Conservation (phyloP, 1,284 basidiomycete species). For the Vanrija sp. region DNA sequence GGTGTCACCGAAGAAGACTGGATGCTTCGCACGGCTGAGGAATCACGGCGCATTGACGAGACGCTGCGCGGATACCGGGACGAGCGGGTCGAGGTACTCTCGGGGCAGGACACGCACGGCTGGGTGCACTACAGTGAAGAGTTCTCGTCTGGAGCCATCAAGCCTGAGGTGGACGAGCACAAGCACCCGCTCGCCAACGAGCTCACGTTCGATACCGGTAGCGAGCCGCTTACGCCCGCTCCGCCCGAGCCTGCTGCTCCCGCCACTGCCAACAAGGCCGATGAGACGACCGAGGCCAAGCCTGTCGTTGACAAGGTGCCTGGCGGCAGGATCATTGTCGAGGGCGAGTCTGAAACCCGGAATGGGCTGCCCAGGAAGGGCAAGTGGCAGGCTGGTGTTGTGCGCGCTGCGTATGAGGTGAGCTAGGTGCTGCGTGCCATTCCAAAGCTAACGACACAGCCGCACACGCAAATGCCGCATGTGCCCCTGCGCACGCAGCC, state of each 20-base stretch:
- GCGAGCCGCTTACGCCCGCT: constrained; percentile 14
- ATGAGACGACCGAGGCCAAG: constrained; percentile 3
- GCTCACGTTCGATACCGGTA: constrained; percentile 13
- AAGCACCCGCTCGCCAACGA: constrained; percentile 15
- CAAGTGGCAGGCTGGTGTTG: constrained; percentile 28
- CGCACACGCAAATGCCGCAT: constrained; percentile 46
- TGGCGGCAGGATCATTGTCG: constrained; percentile 28
- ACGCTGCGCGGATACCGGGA: constrained; percentile 62
- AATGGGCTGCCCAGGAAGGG: constrained; percentile 13
- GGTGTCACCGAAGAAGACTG: constrained; percentile 81
- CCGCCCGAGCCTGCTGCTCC: constrained; percentile 9
- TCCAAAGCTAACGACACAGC: constrained; percentile 18
- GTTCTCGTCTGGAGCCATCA: constrained; percentile 5
- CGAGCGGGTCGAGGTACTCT: constrained; percentile 56
- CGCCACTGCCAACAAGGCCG: not conserved
- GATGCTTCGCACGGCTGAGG: constrained; percentile 73
- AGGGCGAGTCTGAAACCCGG: constrained; percentile 17
- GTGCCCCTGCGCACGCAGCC: constrained; percentile 45
- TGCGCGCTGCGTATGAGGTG: constrained; percentile 42
- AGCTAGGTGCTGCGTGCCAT: constrained; percentile 3
- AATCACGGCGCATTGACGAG: constrained; percentile 60
- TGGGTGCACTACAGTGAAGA: constrained; percentile 36
- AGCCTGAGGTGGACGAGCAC: not conserved
- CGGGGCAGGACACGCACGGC: constrained; percentile 30
- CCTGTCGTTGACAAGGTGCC: not conserved